Evolutionary conservation across 805 yeast species (phyloP).

Genomic region (Zygoascus bituminiphila): DNA sequence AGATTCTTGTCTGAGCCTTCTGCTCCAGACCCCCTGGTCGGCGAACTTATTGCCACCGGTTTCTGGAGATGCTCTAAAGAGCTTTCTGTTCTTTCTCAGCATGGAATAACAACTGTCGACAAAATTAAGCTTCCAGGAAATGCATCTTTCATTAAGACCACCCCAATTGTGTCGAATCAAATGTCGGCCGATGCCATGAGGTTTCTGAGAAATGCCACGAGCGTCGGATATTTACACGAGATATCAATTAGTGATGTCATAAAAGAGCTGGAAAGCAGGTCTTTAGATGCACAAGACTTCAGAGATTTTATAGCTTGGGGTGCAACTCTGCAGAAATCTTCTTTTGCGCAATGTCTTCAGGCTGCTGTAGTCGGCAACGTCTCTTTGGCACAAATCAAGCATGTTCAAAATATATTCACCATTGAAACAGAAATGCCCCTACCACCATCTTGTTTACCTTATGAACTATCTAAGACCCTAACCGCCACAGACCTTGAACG

Average conservation of each 20-base stretch:
- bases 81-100: slow-evolving; percentile 25
- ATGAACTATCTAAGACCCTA: slow-evolving; percentile 15
- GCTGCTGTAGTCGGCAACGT: slow-evolving; percentile 21
- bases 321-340: slow-evolving; percentile 8
- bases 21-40: slow-evolving; percentile 31
- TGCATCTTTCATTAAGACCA: slow-evolving; percentile 16
- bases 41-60: slow-evolving; percentile 28
- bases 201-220: slow-evolving; percentile 23
- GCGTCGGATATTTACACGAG: slow-evolving; percentile 18
- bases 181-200: slow-evolving; percentile 16
- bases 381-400: slow-evolving; percentile 18
- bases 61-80: slow-evolving; percentile 28
- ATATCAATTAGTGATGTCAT: slow-evolving; percentile 23
- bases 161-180: slow-evolving; percentile 24
- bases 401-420: slow-evolving; percentile 20
- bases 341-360: slow-evolving; percentile 6
- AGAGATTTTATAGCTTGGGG: slow-evolving; percentile 26
- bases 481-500: slow-evolving; percentile 15
- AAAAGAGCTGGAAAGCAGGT: slow-evolving; percentile 24
- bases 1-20: slow-evolving; percentile 27
- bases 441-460: slow-evolving; percentile 28
- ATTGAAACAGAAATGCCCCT: slow-evolving; percentile 24
- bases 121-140: slow-evolving; percentile 25
- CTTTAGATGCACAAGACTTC: slow-evolving; percentile 19
- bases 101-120: slow-evolving; percentile 26